phyloP scores from a whole-genome alignment of 1,284 basidiomycete genomes.

The Microbotryum violaceum region DNA sequence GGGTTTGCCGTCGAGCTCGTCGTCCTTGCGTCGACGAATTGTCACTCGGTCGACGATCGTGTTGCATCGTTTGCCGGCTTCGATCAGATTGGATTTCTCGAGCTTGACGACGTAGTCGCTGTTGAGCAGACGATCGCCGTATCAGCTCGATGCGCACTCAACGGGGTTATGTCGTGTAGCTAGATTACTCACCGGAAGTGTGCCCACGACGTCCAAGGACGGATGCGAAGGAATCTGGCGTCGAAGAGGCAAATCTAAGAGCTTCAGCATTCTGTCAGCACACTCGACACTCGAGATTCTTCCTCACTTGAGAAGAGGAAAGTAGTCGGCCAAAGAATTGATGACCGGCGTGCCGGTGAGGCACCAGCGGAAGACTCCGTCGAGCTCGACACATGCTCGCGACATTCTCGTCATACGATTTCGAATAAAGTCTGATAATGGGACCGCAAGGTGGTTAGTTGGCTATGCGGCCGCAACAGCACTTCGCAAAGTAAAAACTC shows the following conservation, averaged over 20 bases:
- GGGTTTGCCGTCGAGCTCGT: slow-evolving; percentile 69
- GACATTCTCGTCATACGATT: slow-evolving; percentile 65
- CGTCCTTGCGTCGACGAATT: slow-evolving; percentile 72
- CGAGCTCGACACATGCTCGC: slow-evolving; percentile 67
- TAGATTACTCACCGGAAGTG: no score
- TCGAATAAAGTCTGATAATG: slow-evolving; percentile 68
- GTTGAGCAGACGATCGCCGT: slow-evolving; percentile 8
- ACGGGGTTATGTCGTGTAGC: slow-evolving; percentile 56
- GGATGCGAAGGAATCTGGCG: no score
- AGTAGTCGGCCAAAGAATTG: slow-evolving; percentile 84
- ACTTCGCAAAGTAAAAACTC: neutral
- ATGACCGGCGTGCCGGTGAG: slow-evolving; percentile 47
- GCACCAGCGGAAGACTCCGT: slow-evolving; percentile 59
- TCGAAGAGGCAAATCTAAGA: no score
- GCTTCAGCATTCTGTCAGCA: no score
- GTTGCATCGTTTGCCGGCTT: slow-evolving; percentile 68
- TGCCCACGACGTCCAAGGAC: no score
- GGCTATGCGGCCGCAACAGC: neutral
- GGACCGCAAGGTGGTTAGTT: neutral
- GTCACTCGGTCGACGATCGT: neutral
- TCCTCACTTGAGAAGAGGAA: slow-evolving; percentile 60
- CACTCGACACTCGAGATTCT: slow-evolving; percentile 20
- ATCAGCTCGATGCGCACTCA: slow-evolving; percentile 52
- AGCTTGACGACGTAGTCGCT: neutral
- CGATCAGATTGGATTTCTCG: slow-evolving; percentile 19